Evolutionary conservation across 805 yeast genomes (phyloP).

Genomic region (Brettanomyces bruxellensis): DNA sequence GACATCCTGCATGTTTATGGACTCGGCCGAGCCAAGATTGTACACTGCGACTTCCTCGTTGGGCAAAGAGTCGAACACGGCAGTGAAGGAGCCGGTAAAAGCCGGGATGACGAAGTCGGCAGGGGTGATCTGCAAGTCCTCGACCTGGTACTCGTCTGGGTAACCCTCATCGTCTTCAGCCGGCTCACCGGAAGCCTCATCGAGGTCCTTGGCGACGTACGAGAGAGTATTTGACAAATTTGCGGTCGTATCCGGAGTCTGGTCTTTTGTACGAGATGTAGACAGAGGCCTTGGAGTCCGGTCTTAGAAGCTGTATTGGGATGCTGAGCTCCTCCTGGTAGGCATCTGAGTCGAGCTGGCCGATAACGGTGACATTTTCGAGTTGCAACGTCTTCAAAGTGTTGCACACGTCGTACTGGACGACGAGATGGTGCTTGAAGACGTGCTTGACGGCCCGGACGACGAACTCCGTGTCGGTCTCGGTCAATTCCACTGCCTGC

Average conservation of each 20-base stretch:
- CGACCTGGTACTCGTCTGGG: slow-evolving; percentile 90
- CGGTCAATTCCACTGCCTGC: slow-evolving; percentile 61
- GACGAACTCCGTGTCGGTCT: slow-evolving; percentile 86
- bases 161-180: slow-evolving; percentile 73
- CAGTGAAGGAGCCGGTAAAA: slow-evolving; percentile 66
- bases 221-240: slow-evolving; percentile 59
- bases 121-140: slow-evolving; percentile 59
- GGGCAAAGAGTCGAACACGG: slow-evolving; percentile 64
- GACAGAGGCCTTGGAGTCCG: slow-evolving; percentile 62
- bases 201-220: slow-evolving; percentile 72
- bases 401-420: slow-evolving; percentile 79
- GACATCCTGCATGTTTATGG: slow-evolving; percentile 40
- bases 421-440: slow-evolving; percentile 60
- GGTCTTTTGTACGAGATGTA: slow-evolving; percentile 71
- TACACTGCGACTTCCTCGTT: slow-evolving; percentile 57
- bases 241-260: slow-evolving; percentile 24
- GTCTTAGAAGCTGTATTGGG: slow-evolving; percentile 63
- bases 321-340: slow-evolving; percentile 63
- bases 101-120: slow-evolving; percentile 81
- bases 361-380: slow-evolving; percentile 65
- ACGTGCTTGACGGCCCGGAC: slow-evolving; percentile 79
- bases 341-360: slow-evolving; percentile 51
- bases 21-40: slow-evolving; percentile 42
- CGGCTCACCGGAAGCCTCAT: slow-evolving; percentile 59
- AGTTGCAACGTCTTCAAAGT: slow-evolving; percentile 72